Conservation (phyloP, 1,139 yeast species). For the Pichia sp. region DNA sequence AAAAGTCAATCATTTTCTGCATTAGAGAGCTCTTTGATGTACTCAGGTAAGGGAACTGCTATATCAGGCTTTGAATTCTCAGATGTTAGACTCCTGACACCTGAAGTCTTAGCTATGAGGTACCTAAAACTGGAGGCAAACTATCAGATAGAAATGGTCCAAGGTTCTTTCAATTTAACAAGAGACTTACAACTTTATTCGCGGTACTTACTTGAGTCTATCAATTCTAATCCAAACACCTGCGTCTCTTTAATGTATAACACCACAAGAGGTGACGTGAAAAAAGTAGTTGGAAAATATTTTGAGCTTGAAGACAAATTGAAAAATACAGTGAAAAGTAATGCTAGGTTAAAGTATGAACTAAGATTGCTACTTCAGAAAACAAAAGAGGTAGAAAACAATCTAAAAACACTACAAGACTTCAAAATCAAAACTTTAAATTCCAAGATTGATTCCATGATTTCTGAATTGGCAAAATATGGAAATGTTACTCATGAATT, state of each 20-base stretch:
- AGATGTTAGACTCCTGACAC: conserved; percentile 18
- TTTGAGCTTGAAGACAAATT: conserved; percentile 40
- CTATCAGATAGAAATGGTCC: conserved; percentile 26
- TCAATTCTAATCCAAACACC: conserved; percentile 8
- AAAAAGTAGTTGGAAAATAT: conserved; percentile 24
- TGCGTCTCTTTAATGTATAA: conserved; percentile 18
- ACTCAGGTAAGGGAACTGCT: conserved; percentile 13
- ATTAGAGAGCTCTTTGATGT: conserved; percentile 22
- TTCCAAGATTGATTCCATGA: conserved; percentile 19
- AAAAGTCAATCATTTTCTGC: conserved; percentile 29
- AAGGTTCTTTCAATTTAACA: conserved; percentile 10
- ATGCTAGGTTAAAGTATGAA: conserved; percentile 79
- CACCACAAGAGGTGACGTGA: conserved; percentile 20
- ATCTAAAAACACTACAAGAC: conserved; percentile 36
- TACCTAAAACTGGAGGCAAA: conserved; percentile 23
- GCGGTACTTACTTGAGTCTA: conserved; percentile 3
- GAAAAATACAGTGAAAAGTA: conserved; percentile 60
- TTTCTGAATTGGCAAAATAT: not conserved
- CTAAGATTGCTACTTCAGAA: conserved; percentile 67
- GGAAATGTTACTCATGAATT: not conserved
- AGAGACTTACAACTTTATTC: conserved; percentile 16
- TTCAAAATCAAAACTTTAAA: conserved; percentile 40
- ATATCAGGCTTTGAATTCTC: conserved; percentile 13
- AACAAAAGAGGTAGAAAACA: conserved; percentile 77
- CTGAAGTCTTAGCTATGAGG: conserved; percentile 29